These are phyloP conservation scores for Galerina sulciceps DNA, from an alignment of 768 basidiomycete genomes.

Conservation along the genomic window DNA sequence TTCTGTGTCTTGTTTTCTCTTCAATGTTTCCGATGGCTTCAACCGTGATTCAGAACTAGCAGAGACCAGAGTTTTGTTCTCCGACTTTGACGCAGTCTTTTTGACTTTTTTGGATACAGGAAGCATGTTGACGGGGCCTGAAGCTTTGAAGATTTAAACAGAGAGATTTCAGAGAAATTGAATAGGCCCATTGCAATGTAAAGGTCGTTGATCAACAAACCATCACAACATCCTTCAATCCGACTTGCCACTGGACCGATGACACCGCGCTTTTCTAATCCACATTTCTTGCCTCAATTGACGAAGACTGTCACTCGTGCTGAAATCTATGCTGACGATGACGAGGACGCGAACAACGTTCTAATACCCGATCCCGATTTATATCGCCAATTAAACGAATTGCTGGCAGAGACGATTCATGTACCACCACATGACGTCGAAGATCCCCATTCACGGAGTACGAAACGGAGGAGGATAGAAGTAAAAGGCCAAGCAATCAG, in stretches of 20 bases:
- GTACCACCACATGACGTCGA: neutral
- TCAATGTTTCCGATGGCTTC: constrained; percentile 27
- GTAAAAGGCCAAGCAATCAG: neutral
- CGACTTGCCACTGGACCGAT: constrained; percentile 6
- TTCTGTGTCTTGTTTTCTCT: constrained; percentile 33
- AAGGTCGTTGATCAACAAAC: constrained; percentile 26
- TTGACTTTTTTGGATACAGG: constrained; percentile 16
- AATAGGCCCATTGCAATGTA: constrained; percentile 20
- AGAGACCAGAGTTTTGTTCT: constrained; percentile 1
- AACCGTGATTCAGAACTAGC: constrained; percentile 8
- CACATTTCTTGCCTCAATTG: constrained; percentile 41
- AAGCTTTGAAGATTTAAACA: constrained; percentile 8
- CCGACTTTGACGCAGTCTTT: constrained; percentile 10
- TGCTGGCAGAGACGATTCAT: constrained; percentile 5
- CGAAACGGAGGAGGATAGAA: constrained; percentile 8
- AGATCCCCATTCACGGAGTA: neutral
- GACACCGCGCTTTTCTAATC: constrained; percentile 49
- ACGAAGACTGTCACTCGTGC: constrained; percentile 39
- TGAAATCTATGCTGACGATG: constrained; percentile 17
- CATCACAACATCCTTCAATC: constrained; percentile 28
- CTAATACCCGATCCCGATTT: neutral
- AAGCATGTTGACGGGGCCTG: constrained; percentile 8
- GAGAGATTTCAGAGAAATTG: too few relatives aligned
- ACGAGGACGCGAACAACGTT: neutral
- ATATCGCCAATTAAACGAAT: constrained; percentile 12